These are phyloP conservation scores for Colletotrichum cuscutae DNA, from an alignment of 2,329 filamentous ascomycete genomes.

Conservation along the genomic window DNA sequence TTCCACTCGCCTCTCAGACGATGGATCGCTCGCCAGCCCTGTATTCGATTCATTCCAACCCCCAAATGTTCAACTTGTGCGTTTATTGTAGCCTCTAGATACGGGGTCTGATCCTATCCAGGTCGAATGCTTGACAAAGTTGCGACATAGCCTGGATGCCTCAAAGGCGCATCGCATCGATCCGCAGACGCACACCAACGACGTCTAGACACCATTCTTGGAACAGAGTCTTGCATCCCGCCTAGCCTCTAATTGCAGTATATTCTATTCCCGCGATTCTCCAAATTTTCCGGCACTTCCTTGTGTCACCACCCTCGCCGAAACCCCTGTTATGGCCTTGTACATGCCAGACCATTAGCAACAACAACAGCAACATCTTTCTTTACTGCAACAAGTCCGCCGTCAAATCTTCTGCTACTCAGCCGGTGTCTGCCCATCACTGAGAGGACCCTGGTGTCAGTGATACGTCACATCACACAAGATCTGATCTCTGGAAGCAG, in stretches of 20 bases:
- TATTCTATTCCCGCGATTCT: not conserved
- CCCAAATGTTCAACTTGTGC: not conserved
- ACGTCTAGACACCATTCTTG: not conserved
- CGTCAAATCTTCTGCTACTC: not conserved
- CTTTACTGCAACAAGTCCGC: not conserved
- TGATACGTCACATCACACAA: slow-evolving; percentile 62
- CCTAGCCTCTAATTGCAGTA: not conserved
- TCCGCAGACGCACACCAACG: not conserved
- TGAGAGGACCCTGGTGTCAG: slow-evolving; percentile 39
- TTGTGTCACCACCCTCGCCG: slow-evolving; percentile 18
- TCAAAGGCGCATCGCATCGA: not conserved
- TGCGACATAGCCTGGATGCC: not conserved
- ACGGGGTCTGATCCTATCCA: slow-evolving; percentile 1
- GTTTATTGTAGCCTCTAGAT: not conserved
- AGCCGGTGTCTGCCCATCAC: not conserved
- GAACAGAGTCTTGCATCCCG: not conserved
- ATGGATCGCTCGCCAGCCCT: not conserved
- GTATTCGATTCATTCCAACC: not conserved
- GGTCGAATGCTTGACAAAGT: not conserved
- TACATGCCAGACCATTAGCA: slow-evolving; percentile 29
- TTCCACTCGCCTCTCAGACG: slow-evolving; percentile 1
- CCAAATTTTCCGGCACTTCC: slow-evolving; percentile 6
- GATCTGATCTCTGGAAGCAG: slow-evolving; percentile 53
- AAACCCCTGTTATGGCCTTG: slow-evolving; percentile 26
- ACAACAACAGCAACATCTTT: slow-evolving; percentile 11